Evolutionary conservation across 345 rosid genomes (phyloP).

Genomic region (Linum usitatissimum): DNA sequence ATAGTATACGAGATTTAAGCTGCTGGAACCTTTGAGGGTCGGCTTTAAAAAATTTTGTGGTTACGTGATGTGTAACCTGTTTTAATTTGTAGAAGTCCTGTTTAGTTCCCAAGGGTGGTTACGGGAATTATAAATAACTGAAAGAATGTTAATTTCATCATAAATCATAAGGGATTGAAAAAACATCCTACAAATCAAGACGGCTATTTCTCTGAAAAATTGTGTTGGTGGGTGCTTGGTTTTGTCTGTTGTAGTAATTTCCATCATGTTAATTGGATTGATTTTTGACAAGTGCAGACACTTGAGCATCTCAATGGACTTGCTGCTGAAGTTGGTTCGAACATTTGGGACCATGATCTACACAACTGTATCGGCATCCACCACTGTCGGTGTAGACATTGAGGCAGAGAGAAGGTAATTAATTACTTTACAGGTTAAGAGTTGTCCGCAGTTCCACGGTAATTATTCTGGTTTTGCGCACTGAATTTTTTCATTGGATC

Average conservation of each 20-base stretch:
- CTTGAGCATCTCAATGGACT: conserved; percentile 63
- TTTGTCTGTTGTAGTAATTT: not conserved
- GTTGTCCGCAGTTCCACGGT: not conserved
- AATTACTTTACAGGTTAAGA: not conserved
- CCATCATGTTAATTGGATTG: not conserved
- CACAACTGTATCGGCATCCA: conserved; percentile 64
- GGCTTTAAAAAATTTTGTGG: too few relatives aligned
- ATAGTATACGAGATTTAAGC: not conserved
- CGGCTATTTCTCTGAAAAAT: not conserved
- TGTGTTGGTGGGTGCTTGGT: not conserved
- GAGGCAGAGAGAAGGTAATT: conserved; percentile 93
- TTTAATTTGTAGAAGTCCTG: too few relatives aligned
- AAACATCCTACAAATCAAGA: too few relatives aligned
- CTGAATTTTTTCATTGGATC: not conserved
- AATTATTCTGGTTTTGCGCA: not conserved
- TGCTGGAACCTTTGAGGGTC: too few relatives aligned
- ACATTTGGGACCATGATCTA: conserved; percentile 68
- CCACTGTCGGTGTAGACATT: conserved; percentile 88
- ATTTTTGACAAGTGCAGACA: conserved; percentile 42
- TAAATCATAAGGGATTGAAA: too few relatives aligned
- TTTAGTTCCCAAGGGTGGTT: too few relatives aligned
- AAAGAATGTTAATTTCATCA: too few relatives aligned
- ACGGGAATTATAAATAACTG: too few relatives aligned
- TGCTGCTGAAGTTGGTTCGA: conserved; percentile 85
- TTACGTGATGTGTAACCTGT: too few relatives aligned